A percentile compares a stretch with the other conserved stretches of the same genome.
These are phyloP conservation scores for Xanthoceras sorbifolium DNA, from an alignment of 345 rosid species.

Conservation along the genomic window DNA sequence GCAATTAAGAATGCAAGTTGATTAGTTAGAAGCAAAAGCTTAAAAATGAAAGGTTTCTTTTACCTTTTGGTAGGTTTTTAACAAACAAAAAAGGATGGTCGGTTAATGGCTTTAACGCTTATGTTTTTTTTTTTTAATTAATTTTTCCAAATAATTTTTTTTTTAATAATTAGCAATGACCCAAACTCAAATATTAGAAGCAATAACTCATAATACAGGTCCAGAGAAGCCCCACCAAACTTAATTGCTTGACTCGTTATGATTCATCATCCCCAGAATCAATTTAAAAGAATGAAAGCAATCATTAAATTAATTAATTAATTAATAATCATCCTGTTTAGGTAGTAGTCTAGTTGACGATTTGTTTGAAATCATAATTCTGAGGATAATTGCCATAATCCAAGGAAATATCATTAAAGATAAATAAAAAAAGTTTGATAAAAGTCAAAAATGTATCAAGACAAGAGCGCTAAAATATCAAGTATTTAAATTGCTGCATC, in stretches of 20 bases:
- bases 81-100: background rate
- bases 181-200: background rate
- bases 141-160: background rate
- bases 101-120: background rate
- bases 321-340: slow-evolving; percentile 25
- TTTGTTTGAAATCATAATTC: slow-evolving; percentile 24
- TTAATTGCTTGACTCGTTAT: slow-evolving; percentile 4
- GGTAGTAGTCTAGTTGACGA: slow-evolving; percentile 28
- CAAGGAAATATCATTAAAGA: slow-evolving; percentile 25
- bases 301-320: background rate
- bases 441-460: background rate
- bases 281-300: slow-evolving; percentile 7
- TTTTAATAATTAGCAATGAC: background rate
- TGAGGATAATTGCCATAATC: slow-evolving; percentile 32
- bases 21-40: background rate
- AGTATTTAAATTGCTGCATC: no score
- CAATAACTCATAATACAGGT: background rate
- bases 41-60: background rate
- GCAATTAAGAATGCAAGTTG: background rate
- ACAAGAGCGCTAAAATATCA: no score
- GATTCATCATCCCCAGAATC: slow-evolving; percentile 8
- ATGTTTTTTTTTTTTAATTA: background rate
- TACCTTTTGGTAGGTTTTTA: background rate
- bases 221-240: slow-evolving; percentile 18
- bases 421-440: slow-evolving; percentile 9